Conservation (phyloP, 495 filamentous ascomycete genomes). For the Podospora conica region DNA sequence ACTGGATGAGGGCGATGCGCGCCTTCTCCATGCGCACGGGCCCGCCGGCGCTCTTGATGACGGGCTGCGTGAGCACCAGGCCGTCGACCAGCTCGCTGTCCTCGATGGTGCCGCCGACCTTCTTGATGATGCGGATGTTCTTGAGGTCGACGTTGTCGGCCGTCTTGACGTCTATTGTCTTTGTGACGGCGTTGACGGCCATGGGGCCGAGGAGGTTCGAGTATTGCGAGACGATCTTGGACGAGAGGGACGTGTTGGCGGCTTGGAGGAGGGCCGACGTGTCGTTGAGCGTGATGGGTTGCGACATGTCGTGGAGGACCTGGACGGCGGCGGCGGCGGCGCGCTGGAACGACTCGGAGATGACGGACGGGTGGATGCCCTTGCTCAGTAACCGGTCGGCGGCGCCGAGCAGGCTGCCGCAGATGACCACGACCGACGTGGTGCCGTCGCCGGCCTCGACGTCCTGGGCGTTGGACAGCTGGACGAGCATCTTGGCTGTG, state of each 20-base stretch:
- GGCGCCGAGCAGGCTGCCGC: constrained; percentile 86
- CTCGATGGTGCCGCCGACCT: constrained; percentile 95
- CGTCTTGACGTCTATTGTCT: constrained; percentile 89
- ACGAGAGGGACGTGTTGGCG: constrained; percentile 93
- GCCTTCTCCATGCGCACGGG: constrained; percentile 95
- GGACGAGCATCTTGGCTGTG: constrained; percentile 96
- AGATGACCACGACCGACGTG: constrained; percentile 96
- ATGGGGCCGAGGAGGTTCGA: constrained; percentile 88
- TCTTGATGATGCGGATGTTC: constrained; percentile 96
- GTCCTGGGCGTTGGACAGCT: constrained; percentile 94
- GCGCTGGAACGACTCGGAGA: constrained; percentile 95
- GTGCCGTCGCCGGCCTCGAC: constrained; percentile 98
- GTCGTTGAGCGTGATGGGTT: constrained; percentile 84
- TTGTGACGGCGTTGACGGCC: constrained; percentile 92
- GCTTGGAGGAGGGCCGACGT: constrained; percentile 88
- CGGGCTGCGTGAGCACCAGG: constrained; percentile 83
- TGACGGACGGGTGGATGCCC: constrained; percentile 95
- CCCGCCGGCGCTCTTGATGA: constrained; percentile 89
- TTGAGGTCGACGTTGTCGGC: constrained; percentile 94
- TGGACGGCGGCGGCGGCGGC: constrained; percentile 82
- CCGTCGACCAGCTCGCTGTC: constrained; percentile 97
- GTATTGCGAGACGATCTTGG: constrained; percentile 97
- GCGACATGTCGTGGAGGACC: constrained; percentile 90
- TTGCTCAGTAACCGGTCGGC: constrained; percentile 85
- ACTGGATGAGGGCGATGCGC: constrained; percentile 92